Percentiles rank a stretch among this genome's conserved stretches.
These are phyloP conservation scores for Fusarium domesticum DNA, from an alignment of 2,329 filamentous ascomycete genomes.

Conservation along the genomic window DNA sequence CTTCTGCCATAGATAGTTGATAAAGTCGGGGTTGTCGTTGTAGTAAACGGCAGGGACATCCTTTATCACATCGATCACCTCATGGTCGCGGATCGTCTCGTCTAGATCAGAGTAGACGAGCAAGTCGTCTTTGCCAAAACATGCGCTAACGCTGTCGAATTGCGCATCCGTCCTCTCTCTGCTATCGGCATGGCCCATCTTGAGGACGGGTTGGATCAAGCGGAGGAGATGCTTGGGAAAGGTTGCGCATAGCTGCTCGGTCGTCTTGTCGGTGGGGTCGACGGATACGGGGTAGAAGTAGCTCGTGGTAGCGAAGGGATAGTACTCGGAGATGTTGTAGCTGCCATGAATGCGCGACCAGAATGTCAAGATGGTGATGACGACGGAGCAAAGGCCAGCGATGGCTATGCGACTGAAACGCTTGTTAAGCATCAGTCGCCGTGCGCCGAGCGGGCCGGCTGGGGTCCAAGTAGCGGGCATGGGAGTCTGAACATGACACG, in stretches of 20 bases:
- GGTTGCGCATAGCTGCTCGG: constrained; percentile 30
- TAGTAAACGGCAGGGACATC: constrained; percentile 43
- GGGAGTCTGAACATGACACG: constrained; percentile 25
- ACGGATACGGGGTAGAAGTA: constrained; percentile 31
- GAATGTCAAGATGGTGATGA: constrained; percentile 26
- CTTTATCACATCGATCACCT: constrained; percentile 44
- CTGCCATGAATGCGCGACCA: constrained; percentile 25
- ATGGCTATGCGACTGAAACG: constrained; percentile 32
- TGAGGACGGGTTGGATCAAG: constrained; percentile 34
- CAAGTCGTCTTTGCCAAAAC: constrained; percentile 40
- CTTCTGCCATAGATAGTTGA: constrained; percentile 41
- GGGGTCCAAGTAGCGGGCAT: constrained; percentile 28
- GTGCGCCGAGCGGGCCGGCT: constrained; percentile 18
- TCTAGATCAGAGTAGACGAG: constrained; percentile 52
- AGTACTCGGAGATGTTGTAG: constrained; percentile 27
- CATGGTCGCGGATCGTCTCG: constrained; percentile 42
- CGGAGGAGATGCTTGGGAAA: constrained; percentile 34
- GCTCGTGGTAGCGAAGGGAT: constrained; percentile 31
- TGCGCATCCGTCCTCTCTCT: constrained; percentile 39
- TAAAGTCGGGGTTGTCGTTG: constrained; percentile 36
- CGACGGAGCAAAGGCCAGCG: constrained; percentile 20
- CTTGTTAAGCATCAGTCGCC: constrained; percentile 32
- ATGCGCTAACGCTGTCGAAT: constrained; percentile 51
- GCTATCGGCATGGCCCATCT: constrained; percentile 34
- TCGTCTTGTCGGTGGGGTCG: constrained; percentile 24